A percentile compares a stretch with the other conserved stretches of the same genome.
phyloP scores from a whole-genome alignment of 306 rosid genomes.

The Coriaria nepalensis region DNA sequence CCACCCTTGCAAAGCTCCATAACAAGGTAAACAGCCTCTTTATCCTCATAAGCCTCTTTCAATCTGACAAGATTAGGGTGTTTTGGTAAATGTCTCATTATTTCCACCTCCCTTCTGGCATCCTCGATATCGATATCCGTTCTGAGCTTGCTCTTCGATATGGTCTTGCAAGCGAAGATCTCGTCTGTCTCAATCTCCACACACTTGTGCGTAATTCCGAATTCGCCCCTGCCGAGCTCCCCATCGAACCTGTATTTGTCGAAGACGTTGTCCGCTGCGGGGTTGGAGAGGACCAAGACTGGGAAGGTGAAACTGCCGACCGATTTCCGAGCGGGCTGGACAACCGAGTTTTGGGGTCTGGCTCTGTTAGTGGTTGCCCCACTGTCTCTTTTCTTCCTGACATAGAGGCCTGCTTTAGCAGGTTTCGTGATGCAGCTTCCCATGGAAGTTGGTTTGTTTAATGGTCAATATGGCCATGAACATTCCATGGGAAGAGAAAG shows the following conservation, averaged over 20 bases:
- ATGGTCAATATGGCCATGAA: neutral
- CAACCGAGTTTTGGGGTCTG: neutral
- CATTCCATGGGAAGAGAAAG: constrained; percentile 40
- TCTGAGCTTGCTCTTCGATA: constrained; percentile 57
- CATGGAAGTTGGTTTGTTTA: constrained; percentile 30
- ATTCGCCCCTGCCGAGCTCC: constrained; percentile 80
- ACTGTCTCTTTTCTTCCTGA: constrained; percentile 13
- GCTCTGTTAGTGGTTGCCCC: too few relatives aligned
- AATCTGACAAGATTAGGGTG: constrained; percentile 73
- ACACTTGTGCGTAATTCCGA: constrained; percentile 58
- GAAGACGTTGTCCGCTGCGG: constrained; percentile 32
- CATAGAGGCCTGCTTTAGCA: constrained; percentile 15
- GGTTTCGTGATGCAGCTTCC: constrained; percentile 74
- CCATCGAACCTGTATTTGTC: constrained; percentile 43
- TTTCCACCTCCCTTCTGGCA: constrained; percentile 75
- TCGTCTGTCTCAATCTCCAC: constrained; percentile 26
- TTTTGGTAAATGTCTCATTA: constrained; percentile 62
- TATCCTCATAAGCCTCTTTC: constrained; percentile 75
- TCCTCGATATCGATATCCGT: constrained; percentile 75
- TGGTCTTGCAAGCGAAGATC: constrained; percentile 58
- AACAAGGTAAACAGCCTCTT: constrained; percentile 68
- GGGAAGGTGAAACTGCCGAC: constrained; percentile 11
- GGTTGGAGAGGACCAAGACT: constrained; percentile 23
- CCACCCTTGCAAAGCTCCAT: constrained; percentile 95
- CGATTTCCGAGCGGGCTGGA: constrained; percentile 17